A percentile compares a stretch with the other conserved stretches of the same genome.
phyloP scores from a whole-genome alignment of 2,329 filamentous ascomycete genomes.

The Neocucurbitaria cava region DNA sequence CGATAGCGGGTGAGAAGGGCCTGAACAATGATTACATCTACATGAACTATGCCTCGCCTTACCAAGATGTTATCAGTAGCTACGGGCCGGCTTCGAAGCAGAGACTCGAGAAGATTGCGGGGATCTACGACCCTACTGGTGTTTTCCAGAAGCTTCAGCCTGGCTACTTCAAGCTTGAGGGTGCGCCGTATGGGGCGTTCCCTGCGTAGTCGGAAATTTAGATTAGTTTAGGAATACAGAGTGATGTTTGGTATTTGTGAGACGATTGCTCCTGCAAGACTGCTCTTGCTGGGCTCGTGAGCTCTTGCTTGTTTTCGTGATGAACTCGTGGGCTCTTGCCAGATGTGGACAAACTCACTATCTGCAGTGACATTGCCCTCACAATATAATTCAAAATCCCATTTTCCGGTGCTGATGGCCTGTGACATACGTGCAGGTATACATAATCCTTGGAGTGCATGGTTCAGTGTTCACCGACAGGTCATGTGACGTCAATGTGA shows the following conservation, averaged over 20 bases:
- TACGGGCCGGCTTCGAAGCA: slow-evolving; percentile 51
- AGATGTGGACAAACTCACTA: no score
- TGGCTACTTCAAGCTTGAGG: slow-evolving; percentile 31
- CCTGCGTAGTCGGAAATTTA: neutral
- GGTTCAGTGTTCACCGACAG: no score
- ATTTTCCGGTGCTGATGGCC: no score
- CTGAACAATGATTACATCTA: slow-evolving; percentile 45
- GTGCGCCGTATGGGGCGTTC: slow-evolving; percentile 23
- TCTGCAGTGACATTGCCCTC: no score
- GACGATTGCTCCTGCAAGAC: neutral
- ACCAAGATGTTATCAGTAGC: slow-evolving; percentile 51
- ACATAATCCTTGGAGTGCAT: no score
- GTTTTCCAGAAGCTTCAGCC: slow-evolving; percentile 30
- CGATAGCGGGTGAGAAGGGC: slow-evolving; percentile 16
- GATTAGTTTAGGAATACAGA: no score
- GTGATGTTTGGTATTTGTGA: no score
- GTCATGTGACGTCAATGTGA: no score
- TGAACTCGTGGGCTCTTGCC: neutral
- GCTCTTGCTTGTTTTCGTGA: neutral
- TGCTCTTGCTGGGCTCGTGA: no score
- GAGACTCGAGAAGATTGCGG: slow-evolving; percentile 22
- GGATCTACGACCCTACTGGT: slow-evolving; percentile 21
- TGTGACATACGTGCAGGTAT: no score
- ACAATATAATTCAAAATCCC: no score
- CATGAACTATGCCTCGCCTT: slow-evolving; percentile 57